Evolutionary conservation across 2,329 filamentous ascomycete species (phyloP).

Genomic region (Thelonectria olida): DNA sequence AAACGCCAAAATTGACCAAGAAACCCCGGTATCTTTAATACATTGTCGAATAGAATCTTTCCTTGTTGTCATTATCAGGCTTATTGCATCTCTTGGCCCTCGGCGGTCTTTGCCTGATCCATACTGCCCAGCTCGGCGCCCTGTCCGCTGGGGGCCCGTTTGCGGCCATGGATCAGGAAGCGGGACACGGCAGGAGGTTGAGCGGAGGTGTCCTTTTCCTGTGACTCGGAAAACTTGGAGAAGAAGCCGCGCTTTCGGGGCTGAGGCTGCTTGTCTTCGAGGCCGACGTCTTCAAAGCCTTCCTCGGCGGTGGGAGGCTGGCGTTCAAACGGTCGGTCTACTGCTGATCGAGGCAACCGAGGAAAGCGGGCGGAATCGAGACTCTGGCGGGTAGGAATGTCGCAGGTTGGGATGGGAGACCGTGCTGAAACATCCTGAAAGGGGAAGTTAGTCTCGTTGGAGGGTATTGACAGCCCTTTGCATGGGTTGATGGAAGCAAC

Average conservation of each 20-base stretch:
- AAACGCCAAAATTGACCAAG: constrained; percentile 36
- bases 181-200: constrained; percentile 58
- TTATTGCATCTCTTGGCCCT: constrained; percentile 41
- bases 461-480: no score
- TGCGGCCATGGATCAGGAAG: constrained; percentile 77
- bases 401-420: constrained; percentile 74
- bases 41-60: constrained; percentile 32
- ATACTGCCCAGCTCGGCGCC: constrained; percentile 77
- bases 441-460: constrained; percentile 28
- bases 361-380: constrained; percentile 78
- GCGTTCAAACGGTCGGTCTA: constrained; percentile 66
- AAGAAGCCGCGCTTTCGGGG: constrained; percentile 76
- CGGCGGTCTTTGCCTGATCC: constrained; percentile 47
- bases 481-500: neutral
- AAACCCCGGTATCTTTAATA: constrained; percentile 40
- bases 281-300: constrained; percentile 87
- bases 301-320: constrained; percentile 78
- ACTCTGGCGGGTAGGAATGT: constrained; percentile 75
- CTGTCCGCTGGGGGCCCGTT: constrained; percentile 71
- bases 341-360: constrained; percentile 68
- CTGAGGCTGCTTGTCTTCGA: constrained; percentile 73
- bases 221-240: constrained; percentile 73
- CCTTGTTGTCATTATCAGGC: constrained; percentile 1
- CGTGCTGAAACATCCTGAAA: constrained; percentile 87
- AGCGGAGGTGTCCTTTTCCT: constrained; percentile 48